These are phyloP conservation scores for Lentinula sp. DNA, from an alignment of 768 basidiomycete species.

Conservation along the genomic window DNA sequence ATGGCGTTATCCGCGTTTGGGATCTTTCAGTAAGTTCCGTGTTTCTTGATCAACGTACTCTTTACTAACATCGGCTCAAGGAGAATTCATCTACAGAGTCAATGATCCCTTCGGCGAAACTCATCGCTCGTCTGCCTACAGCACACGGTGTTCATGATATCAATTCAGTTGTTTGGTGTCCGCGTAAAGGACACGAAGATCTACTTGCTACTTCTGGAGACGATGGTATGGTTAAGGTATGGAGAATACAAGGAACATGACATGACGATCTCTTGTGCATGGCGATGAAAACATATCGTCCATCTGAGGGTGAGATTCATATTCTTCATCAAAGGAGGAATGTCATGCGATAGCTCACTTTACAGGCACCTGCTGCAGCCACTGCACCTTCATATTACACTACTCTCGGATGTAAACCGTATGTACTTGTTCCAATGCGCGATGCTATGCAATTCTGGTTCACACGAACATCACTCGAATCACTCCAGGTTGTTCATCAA, in stretches of 20 bases:
- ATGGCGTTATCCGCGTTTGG: constrained; percentile 82
- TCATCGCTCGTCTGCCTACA: constrained; percentile 52
- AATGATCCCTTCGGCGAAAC: constrained; percentile 25
- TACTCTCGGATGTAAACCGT: too few relatives aligned
- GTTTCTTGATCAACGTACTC: constrained; percentile 2
- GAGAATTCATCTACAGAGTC: constrained; percentile 15
- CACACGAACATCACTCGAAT: too few relatives aligned
- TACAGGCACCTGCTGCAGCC: too few relatives aligned
- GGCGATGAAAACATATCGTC: too few relatives aligned
- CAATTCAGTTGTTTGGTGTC: constrained; percentile 83
- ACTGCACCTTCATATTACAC: too few relatives aligned
- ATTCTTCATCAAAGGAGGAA: too few relatives aligned
- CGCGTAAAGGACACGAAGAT: constrained; percentile 53
- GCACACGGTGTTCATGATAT: constrained; percentile 85
- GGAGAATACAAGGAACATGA: constrained; percentile 40
- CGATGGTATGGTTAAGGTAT: constrained; percentile 78
- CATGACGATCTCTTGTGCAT: not conserved
- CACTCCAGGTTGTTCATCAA: too few relatives aligned
- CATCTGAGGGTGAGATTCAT: too few relatives aligned
- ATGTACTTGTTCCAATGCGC: too few relatives aligned
- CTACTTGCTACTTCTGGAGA: constrained; percentile 82
- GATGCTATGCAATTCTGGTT: too few relatives aligned
- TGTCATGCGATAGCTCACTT: too few relatives aligned
- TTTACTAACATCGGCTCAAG: constrained; percentile 12
- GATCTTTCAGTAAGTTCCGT: constrained; percentile 49